Conservation (phyloP, 139 green algal genomes). For the Coelastrella sp. region DNA sequence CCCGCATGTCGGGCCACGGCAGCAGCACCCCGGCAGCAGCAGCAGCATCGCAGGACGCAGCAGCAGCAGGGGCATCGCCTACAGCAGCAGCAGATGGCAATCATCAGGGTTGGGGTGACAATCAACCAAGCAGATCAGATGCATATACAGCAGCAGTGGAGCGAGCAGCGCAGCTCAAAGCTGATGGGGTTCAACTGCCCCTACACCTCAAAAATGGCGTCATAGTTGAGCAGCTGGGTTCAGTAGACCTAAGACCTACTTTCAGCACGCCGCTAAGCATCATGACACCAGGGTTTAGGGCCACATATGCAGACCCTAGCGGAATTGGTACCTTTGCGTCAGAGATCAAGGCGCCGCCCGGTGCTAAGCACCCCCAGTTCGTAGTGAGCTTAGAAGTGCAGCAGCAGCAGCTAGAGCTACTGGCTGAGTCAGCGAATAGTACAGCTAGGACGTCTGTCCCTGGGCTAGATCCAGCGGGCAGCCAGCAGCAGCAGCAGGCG, state of each 20-base stretch:
- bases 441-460: background rate
- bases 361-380: conserved; percentile 28
- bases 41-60: background rate
- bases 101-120: background rate
- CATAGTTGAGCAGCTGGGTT: conserved; percentile 32
- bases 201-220: conserved; percentile 34
- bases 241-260: conserved; percentile 18
- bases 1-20: background rate
- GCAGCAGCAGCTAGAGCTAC: background rate
- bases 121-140: conserved; percentile 1
- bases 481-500: conserved; percentile 45
- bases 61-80: background rate
- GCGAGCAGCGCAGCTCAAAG: conserved; percentile 12
- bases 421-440: background rate
- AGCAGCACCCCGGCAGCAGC: background rate
- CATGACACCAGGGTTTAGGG: conserved; percentile 29
- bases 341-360: conserved; percentile 23
- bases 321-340: conserved; percentile 27
- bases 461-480: background rate
- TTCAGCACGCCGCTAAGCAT: conserved; percentile 41
- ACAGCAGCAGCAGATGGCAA: background rate
- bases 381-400: conserved; percentile 18
- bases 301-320: conserved; percentile 16
- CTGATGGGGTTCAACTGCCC: conserved; percentile 24
- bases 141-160: conserved; percentile 25